These are phyloP conservation scores for Larix kaempferi DNA, from an alignment of 75 land plant species.

Conservation along the genomic window DNA sequence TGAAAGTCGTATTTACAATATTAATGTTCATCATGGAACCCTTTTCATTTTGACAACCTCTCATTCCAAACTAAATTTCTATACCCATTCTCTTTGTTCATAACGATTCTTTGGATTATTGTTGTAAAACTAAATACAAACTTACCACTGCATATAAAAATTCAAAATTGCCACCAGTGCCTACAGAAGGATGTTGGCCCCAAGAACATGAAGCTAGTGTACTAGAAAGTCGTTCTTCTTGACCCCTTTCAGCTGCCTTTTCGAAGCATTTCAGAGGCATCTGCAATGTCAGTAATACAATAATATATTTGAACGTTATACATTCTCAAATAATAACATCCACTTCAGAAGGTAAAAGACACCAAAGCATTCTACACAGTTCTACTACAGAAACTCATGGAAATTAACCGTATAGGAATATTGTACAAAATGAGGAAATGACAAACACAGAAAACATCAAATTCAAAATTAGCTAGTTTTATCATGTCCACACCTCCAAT, in stretches of 20 bases:
- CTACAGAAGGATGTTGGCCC: constrained; percentile 72
- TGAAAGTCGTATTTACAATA: neutral
- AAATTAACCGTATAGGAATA: neutral
- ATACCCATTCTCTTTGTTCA: neutral
- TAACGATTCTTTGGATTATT: neutral
- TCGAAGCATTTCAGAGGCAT: constrained; percentile 73
- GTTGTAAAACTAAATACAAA: neutral
- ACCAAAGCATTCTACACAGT: neutral
- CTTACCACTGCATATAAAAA: constrained; percentile 46
- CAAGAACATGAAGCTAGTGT: constrained; percentile 65
- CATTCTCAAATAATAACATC: neutral
- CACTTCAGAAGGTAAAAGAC: neutral
- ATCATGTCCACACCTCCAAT: constrained; percentile 46
- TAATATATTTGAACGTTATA: neutral
- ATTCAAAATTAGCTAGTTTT: neutral
- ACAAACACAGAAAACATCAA: neutral
- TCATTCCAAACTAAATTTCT: neutral
- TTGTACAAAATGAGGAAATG: neutral
- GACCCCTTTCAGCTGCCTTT: constrained; percentile 63
- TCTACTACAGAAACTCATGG: neutral
- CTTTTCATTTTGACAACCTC: neutral
- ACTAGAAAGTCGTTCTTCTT: constrained; percentile 57
- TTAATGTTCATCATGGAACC: neutral
- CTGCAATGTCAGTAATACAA: constrained; percentile 26
- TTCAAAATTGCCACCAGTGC: constrained; percentile 79